Evolutionary conservation across 2,329 filamentous ascomycete genomes (phyloP).

Genomic region (Cercospora beticola): DNA sequence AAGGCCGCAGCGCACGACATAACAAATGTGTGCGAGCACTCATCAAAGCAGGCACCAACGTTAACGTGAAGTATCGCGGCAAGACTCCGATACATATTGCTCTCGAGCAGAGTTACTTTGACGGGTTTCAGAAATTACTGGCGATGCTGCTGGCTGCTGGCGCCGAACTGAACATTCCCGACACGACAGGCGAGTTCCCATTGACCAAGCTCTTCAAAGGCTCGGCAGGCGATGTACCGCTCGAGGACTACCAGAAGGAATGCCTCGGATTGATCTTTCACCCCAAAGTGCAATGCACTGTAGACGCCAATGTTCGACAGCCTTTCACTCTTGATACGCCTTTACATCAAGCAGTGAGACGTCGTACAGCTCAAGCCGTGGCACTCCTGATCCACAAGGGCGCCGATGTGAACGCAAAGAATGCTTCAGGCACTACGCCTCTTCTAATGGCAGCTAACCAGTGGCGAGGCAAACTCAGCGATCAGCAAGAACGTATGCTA

Average conservation of each 20-base stretch:
- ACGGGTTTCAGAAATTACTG: background rate
- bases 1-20: background rate
- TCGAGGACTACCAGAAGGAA: background rate
- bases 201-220: background rate
- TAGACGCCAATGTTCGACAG: background rate
- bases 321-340: background rate
- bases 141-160: background rate
- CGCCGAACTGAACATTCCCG: background rate
- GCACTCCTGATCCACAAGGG: background rate
- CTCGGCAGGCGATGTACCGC: background rate
- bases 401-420: background rate
- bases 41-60: background rate
- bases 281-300: background rate
- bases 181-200: background rate
- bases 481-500: background rate
- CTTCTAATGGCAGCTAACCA: slow-evolving; percentile 1
- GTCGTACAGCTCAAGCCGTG: background rate
- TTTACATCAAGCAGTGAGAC: background rate
- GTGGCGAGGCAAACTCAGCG: background rate
- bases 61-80: background rate
- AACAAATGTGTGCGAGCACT: background rate
- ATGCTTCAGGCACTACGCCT: background rate
- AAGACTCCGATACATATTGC: background rate
- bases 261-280: background rate
- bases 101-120: background rate